A percentile compares a stretch with the other conserved stretches of the same genome.
Conservation (phyloP, 2,329 filamentous ascomycete species). For the Orbilia ellipsospora region DNA sequence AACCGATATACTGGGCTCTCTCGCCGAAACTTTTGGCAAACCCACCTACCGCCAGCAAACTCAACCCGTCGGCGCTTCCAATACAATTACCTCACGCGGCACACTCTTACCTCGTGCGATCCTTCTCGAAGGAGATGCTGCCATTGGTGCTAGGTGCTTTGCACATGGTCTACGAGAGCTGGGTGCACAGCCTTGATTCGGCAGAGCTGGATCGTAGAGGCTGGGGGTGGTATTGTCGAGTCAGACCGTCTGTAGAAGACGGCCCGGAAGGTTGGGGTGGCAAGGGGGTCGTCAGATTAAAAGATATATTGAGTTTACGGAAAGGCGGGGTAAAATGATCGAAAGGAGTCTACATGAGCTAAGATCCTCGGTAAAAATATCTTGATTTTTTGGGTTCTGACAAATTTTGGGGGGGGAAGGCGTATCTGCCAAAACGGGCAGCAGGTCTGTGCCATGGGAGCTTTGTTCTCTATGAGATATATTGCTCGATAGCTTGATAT, state of each 20-base stretch:
- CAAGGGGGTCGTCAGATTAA: constrained; percentile 37
- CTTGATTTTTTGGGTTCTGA: not conserved
- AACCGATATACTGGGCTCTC: constrained; percentile 47
- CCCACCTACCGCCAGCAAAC: constrained; percentile 31
- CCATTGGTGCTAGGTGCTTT: constrained; percentile 42
- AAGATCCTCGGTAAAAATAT: constrained; percentile 22
- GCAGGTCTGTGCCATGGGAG: constrained; percentile 15
- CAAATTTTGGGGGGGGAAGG: not conserved
- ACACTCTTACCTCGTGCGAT: constrained; percentile 35
- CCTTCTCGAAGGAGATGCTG: constrained; percentile 33
- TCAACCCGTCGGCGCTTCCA: constrained; percentile 49
- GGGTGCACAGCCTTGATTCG: constrained; percentile 32
- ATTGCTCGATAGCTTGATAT: not conserved
- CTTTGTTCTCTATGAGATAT: constrained; percentile 2
- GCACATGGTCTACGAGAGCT: constrained; percentile 46
- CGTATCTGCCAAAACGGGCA: not conserved
- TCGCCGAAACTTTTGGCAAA: constrained; percentile 35
- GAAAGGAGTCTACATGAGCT: constrained; percentile 6
- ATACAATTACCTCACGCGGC: constrained; percentile 50
- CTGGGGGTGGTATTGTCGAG: constrained; percentile 46
- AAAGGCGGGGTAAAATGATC: constrained; percentile 48
- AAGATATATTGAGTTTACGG: constrained; percentile 37
- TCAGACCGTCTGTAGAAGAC: constrained; percentile 45
- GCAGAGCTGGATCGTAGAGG: constrained; percentile 40
- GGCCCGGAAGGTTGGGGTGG: constrained; percentile 53